Conservation (phyloP, 2,329 filamentous ascomycete species). For the Stemphylium lycopersici region DNA sequence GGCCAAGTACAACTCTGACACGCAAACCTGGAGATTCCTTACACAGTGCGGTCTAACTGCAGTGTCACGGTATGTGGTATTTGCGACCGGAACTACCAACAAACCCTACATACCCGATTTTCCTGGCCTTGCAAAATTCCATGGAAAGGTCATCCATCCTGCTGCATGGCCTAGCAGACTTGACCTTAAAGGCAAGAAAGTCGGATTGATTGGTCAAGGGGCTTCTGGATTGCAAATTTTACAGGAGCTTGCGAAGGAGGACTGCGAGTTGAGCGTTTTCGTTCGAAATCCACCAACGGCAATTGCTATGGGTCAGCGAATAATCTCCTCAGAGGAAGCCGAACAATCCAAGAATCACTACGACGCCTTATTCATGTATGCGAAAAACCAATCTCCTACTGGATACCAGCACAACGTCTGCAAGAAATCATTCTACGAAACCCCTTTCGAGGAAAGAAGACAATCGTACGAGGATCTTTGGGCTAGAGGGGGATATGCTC, state of each 20-base stretch:
- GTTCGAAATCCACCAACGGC: background rate
- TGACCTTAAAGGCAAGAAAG: background rate
- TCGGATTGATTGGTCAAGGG: background rate
- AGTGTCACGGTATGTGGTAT: background rate
- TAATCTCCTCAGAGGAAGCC: background rate
- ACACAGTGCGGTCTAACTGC: background rate
- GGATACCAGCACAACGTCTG: background rate
- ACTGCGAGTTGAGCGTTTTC: background rate
- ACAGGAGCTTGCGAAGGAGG: background rate
- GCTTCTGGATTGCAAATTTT: background rate
- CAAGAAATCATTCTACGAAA: background rate
- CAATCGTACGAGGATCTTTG: background rate
- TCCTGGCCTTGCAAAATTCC: background rate
- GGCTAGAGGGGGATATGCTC: background rate
- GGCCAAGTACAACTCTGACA: background rate
- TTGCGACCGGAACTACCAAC: background rate
- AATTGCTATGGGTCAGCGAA: background rate
- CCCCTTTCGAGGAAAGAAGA: background rate
- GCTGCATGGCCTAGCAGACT: background rate
- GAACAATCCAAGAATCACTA: background rate
- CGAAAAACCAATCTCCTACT: background rate
- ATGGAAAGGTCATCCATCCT: background rate
- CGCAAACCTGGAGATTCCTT: background rate
- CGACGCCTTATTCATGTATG: background rate
- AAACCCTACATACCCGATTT: background rate